Conservation (phyloP, 1,139 yeast species). For the Geotrichum citri-aurantii region DNA sequence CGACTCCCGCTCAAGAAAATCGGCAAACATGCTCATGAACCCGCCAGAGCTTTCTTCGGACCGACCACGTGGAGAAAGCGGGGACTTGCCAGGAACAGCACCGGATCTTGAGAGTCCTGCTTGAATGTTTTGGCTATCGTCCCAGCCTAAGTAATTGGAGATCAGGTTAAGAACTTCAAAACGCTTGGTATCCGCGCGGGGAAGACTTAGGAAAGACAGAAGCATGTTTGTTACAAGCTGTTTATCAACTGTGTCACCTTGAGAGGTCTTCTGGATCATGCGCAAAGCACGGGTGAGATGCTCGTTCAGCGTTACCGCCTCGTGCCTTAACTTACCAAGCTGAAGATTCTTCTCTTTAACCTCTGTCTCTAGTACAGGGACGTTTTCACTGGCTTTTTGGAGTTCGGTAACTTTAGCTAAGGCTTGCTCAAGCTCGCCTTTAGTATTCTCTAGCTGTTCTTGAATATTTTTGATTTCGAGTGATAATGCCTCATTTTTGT, state of each 20-base stretch:
- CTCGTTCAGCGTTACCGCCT: conserved; percentile 90
- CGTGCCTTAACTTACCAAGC: conserved; percentile 88
- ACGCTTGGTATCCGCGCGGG: conserved; percentile 90
- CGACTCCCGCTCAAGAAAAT: conserved; percentile 70
- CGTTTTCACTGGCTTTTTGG: conserved; percentile 31
- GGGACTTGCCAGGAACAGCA: conserved; percentile 26
- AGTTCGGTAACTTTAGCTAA: conserved; percentile 23
- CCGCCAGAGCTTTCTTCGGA: conserved; percentile 49
- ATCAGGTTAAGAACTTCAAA: conserved; percentile 85
- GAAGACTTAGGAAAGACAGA: conserved; percentile 77
- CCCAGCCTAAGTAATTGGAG: conserved; percentile 83
- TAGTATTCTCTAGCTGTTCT: not conserved
- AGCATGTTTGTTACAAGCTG: conserved; percentile 82
- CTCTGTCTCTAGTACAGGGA: conserved; percentile 44
- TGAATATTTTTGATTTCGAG: conserved; percentile 1
- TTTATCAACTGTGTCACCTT: conserved; percentile 74
- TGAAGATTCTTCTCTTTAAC: conserved; percentile 68
- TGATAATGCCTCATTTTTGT: not conserved
- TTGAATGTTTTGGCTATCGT: conserved; percentile 68
- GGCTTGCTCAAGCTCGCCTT: not conserved
- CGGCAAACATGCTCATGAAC: conserved; percentile 85
- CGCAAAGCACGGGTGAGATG: conserved; percentile 88
- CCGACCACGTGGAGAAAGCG: conserved; percentile 25
- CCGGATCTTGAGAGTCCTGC: conserved; percentile 63
- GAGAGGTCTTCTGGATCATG: conserved; percentile 67